phyloP scores from a whole-genome alignment of 176 grass and related monocot genomes.

The Puya raimondii region DNA sequence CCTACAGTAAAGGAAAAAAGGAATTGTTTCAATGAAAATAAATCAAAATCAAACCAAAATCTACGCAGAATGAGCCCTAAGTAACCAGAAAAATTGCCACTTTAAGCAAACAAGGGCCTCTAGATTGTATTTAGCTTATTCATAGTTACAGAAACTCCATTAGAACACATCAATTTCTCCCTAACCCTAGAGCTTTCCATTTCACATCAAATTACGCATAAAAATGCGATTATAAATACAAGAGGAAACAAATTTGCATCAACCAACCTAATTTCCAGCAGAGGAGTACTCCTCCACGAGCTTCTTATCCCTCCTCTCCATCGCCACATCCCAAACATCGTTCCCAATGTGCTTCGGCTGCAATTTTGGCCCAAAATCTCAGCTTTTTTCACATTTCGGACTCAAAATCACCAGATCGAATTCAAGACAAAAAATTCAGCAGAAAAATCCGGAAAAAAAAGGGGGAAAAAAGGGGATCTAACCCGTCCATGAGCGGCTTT shows the following conservation, averaged over 20 bases:
- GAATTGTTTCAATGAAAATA: neutral
- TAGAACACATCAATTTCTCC: no score
- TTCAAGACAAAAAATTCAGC: neutral
- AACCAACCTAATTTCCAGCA: constrained; percentile 18
- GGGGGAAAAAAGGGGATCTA: neutral
- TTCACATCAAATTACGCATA: neutral
- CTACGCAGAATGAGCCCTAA: neutral
- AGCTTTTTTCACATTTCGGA: no score
- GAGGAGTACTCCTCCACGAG: constrained; percentile 36
- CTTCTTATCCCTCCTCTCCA: constrained; percentile 97
- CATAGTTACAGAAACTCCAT: no score
- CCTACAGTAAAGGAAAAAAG: neutral
- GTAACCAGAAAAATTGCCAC: no score
- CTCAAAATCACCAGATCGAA: neutral
- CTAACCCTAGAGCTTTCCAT: neutral
- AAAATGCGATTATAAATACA: constrained; percentile 7
- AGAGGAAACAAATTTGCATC: constrained; percentile 1
- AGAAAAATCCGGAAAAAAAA: neutral
- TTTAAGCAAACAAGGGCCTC: no score
- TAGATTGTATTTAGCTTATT: no score
- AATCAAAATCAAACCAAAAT: neutral
- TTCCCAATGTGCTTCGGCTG: constrained; percentile 98
- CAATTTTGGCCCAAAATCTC: constrained; percentile 8
- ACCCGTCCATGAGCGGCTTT: constrained; percentile 82
- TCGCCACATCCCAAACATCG: constrained; percentile 95